Conservation (phyloP, 116 monocot genomes). For the Phalaenopsis hybrid region DNA sequence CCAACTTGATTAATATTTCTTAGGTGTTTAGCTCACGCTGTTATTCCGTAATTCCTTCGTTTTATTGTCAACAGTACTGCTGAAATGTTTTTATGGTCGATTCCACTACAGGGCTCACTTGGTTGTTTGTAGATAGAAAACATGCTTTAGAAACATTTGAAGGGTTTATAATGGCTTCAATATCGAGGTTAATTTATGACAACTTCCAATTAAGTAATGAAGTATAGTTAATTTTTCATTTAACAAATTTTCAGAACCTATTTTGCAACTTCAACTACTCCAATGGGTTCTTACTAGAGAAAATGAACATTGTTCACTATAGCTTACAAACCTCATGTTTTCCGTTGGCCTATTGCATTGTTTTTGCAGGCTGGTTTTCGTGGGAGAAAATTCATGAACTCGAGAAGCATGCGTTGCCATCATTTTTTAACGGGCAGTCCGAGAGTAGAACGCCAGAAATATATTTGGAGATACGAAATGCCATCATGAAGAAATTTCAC, state of each 20-base stretch:
- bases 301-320: not conserved
- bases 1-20: not conserved
- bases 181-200: not conserved
- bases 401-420: slow-evolving; percentile 67
- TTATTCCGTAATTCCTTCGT: not conserved
- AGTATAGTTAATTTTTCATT: not conserved
- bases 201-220: not conserved
- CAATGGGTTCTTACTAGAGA: not conserved
- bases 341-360: slow-evolving; percentile 1
- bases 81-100: not conserved
- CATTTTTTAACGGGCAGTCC: slow-evolving; percentile 83
- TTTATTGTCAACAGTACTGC: not conserved
- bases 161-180: not conserved
- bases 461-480: slow-evolving; percentile 72
- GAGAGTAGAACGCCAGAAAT: slow-evolving; percentile 65
- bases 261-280: not conserved
- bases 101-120: not conserved
- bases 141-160: not conserved
- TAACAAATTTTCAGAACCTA: not conserved
- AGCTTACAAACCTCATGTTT: not conserved
- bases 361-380: slow-evolving; percentile 80
- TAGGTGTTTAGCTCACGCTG: not conserved
- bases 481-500: slow-evolving; percentile 75
- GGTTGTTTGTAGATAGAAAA: too few species aligned
- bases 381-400: slow-evolving; percentile 72